Conservation (phyloP, 352 stramenopile species). For the Phytophthora cajani region DNA sequence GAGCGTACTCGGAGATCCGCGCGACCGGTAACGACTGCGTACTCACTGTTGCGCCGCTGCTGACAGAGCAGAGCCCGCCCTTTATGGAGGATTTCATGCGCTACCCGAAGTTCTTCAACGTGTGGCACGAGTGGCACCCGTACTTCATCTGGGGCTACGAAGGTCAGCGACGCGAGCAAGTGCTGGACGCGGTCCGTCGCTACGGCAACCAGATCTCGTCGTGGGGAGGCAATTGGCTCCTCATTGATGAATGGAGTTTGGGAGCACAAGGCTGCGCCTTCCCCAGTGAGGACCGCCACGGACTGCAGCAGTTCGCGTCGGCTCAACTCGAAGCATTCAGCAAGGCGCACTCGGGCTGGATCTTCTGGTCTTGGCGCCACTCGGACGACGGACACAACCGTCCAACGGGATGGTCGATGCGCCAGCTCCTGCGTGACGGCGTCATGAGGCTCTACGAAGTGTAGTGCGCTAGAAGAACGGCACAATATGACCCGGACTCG, state of each 20-base stretch:
- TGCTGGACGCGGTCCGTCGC: constrained; percentile 60
- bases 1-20: constrained; percentile 74
- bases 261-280: constrained; percentile 68
- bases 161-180: constrained; percentile 56
- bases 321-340: constrained; percentile 67
- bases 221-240: constrained; percentile 77
- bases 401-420: constrained; percentile 78
- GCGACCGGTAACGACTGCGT: constrained; percentile 75
- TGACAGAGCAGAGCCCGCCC: constrained; percentile 62
- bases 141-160: constrained; percentile 91
- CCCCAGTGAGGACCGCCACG: constrained; percentile 46
- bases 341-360: constrained; percentile 78
- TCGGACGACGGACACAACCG: constrained; percentile 66
- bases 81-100: constrained; percentile 71
- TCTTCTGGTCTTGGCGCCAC: constrained; percentile 89
- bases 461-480: constrained; percentile 3
- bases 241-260: constrained; percentile 88
- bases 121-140: constrained; percentile 88
- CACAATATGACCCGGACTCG: neutral
- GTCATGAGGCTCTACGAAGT: constrained; percentile 47
- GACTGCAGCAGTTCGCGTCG: constrained; percentile 59
- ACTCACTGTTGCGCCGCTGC: constrained; percentile 62
- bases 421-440: constrained; percentile 78
- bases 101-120: constrained; percentile 66
- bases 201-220: constrained; percentile 61